Base-by-base conservation (phyloP, 805 yeast species). In the Hanseniaspora lachancei region DNA sequence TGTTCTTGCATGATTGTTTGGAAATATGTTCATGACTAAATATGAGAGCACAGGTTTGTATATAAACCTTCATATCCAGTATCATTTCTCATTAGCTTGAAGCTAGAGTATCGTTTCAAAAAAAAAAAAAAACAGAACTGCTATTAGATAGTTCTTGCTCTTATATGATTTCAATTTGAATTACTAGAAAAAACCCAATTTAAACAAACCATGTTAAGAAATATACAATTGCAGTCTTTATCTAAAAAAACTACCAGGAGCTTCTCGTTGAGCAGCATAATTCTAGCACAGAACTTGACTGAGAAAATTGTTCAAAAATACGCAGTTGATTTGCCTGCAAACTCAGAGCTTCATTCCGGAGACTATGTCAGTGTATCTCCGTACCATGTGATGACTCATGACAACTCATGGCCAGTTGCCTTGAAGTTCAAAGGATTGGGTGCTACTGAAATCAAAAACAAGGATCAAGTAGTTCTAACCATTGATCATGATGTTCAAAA, bases 371-470 rank as follows among this genome's bases (percentile, higher is more conserved):
- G 96, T 2, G 91, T 93, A 66, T 78, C 74, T 64, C 99, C 99
- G 3, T 91, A 95, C 2, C 95, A 93, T 72, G 95, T 97, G 70
- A 93, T 93, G 99, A 88, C 97, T 16, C 99, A 93, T 69, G 99
- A 93, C 70, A 93, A 93, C 71, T 84, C 97, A 46, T 95, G 99
- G 98, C 99, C 99, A 0, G 97, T 93, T 18, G 98, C 98, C 0
- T 76, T 91, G 66, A 93, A 93, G 72, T 93, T 93, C 73, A 87
- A 79, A 82, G 95, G 95, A 6, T 76, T 93, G 39, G 98, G 98
- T 0, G 97, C 97, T 39, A 79, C 79, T 21, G 74, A 79, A 58
- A 86, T 93, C 57, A 79, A 82, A 62, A 85, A 93, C 66, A 84
- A 86, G 66, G 77, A 87, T 58, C 99, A 93, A 72, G 87, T 93